Evolutionary conservation across 1,284 basidiomycete genomes (phyloP).

Genomic region (Mycena sp.): DNA sequence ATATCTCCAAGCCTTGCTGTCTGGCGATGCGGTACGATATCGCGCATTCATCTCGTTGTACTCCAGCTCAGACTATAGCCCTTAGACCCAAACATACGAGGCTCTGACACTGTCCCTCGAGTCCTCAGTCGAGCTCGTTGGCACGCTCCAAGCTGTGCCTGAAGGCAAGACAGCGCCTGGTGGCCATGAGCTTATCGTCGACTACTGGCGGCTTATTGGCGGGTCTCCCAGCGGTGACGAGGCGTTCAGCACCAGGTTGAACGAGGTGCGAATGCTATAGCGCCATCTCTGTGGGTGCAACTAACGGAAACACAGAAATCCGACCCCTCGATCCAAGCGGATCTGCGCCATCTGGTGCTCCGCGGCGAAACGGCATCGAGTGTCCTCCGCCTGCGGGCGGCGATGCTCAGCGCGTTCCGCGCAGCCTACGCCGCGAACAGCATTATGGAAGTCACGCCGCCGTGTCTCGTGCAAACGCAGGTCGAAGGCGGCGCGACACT

Average conservation of each 20-base stretch:
- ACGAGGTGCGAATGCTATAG: conserved; percentile 65
- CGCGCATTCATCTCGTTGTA: background rate
- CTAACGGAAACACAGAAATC: conserved; percentile 64
- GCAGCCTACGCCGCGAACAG: conserved; percentile 73
- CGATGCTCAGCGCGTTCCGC: conserved; percentile 89
- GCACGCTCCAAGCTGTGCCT: conserved; percentile 88
- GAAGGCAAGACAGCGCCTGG: conserved; percentile 97
- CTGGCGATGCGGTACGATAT: conserved; percentile 80
- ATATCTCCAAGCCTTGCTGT: conserved; percentile 91
- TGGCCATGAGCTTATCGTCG: conserved; percentile 93
- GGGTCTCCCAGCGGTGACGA: conserved; percentile 95
- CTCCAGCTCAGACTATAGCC: too few species aligned
- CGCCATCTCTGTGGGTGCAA: background rate
- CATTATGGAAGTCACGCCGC: conserved; percentile 94
- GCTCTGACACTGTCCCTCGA: conserved; percentile 95
- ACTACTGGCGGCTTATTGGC: conserved; percentile 94
- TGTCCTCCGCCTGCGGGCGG: conserved; percentile 90
- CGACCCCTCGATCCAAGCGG: too few species aligned
- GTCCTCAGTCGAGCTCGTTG: conserved; percentile 90
- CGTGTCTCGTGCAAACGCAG: conserved; percentile 98
- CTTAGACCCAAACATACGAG: conserved; percentile 93
- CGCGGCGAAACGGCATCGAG: conserved; percentile 95
- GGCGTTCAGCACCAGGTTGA: conserved; percentile 92
- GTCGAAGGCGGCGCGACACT: conserved; percentile 97
- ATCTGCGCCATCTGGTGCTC: conserved; percentile 94